Evolutionary conservation across 164 flowering plant species (phyloP), one percentile per base, ranked within the genome.

Genomic region (Stephania yunnanensis): DNA sequence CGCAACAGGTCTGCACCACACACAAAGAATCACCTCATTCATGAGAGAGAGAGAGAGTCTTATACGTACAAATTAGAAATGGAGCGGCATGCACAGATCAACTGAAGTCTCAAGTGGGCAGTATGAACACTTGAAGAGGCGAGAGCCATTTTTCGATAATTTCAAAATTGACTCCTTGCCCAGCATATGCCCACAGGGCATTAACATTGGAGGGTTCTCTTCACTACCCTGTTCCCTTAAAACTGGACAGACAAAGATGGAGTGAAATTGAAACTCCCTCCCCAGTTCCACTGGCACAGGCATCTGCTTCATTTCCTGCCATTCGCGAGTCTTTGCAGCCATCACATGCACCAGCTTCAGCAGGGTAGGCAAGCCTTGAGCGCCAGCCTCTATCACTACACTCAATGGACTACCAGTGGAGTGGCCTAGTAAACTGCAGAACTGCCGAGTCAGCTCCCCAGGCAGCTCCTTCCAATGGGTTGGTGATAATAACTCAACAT

Each of bases 151-250:
- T 79, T 89, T 91, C 0, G 97, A 91, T 80, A 94, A 80, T 81
- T 88, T 94, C 78, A 77, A 71, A 30, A 95, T 91, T 1, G 97
- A 91, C 69, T 88, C 91, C 86, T 84, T 88, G 85, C 95, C 91
- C 8, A 95, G 88, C 10, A 89, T 94, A 66, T 92, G 99, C n/a
- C 95, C 95, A 72, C 98, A 95, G 0, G 89, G 78, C 91, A 92
- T 85, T 83, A 92, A 73, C 97, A 92, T 88, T 1, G 98, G 95
- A 0, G 95, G 97, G 71, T 92, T 94, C 45, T 89, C 97, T 10
- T 91, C 95, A 8, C 86, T 87, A 3, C 85, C 87, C 75, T 88
- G 94, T 65, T 94, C 98, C 73, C 86, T 84, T 6, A 91, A 89
- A 61, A 94, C 95, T 1, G 95, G 98, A 68, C 97, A 94, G 6